Conservation (phyloP, 371 early-diverging fungal genomes). For the Rhizopus sp. region DNA sequence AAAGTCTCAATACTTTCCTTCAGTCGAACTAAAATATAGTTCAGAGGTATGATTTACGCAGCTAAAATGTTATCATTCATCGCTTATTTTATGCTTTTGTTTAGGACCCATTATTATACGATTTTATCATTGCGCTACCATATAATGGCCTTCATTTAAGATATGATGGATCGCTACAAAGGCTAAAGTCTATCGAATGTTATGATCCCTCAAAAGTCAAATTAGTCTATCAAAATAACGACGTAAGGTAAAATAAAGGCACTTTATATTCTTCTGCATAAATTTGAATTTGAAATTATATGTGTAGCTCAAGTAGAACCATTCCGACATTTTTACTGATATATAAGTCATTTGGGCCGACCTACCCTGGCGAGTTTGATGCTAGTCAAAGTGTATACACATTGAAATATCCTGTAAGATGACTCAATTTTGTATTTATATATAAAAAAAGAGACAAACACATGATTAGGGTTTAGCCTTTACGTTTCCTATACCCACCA, state of each 20-base stretch:
- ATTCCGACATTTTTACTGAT: slow-evolving; percentile 69
- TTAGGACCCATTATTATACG: slow-evolving; percentile 60
- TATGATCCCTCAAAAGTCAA: slow-evolving; percentile 63
- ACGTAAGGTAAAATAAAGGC: slow-evolving; percentile 57
- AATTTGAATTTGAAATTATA: neutral
- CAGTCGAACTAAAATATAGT: slow-evolving; percentile 69
- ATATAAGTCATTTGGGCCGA: slow-evolving; percentile 75
- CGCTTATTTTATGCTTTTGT: neutral
- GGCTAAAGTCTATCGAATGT: slow-evolving; percentile 65
- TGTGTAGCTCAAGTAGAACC: slow-evolving; percentile 57
- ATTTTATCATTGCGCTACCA: slow-evolving; percentile 64
- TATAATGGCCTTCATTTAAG: slow-evolving; percentile 64
- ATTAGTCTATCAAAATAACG: slow-evolving; percentile 64
- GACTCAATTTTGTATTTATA: neutral
- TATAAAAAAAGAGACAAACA: neutral
- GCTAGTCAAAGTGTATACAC: slow-evolving; percentile 55
- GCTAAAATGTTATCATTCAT: neutral
- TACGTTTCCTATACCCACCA: slow-evolving; percentile 71
- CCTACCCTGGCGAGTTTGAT: slow-evolving; percentile 71
- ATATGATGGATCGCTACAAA: slow-evolving; percentile 65
- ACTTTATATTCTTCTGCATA: neutral
- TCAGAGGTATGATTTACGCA: slow-evolving; percentile 49
- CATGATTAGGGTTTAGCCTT: slow-evolving; percentile 64
- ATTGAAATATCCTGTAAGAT: slow-evolving; percentile 69
- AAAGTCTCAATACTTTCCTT: slow-evolving; percentile 53